A percentile compares a stretch with the other conserved stretches of the same genome.
These are phyloP conservation scores for Salix viminalis DNA, from an alignment of 345 rosid genomes.

Conservation along the genomic window DNA sequence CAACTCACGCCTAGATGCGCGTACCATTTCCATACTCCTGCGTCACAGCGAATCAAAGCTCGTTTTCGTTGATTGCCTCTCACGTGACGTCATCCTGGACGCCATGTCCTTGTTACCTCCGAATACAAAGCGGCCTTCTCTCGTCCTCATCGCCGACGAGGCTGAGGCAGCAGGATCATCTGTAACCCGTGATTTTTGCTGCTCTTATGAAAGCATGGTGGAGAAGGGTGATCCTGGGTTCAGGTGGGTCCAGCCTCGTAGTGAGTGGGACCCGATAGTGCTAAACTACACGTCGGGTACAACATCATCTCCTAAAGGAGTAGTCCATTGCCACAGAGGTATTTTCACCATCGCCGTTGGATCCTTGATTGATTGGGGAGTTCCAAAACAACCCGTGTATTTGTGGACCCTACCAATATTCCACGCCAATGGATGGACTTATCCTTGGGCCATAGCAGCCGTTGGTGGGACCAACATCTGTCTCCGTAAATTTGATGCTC, in stretches of 20 bases:
- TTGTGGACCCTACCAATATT: conserved; percentile 27
- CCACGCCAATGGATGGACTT: conserved; percentile 27
- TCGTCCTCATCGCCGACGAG: conserved; percentile 15
- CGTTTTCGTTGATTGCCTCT: conserved; percentile 17
- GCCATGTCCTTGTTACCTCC: conserved; percentile 11
- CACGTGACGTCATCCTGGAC: not conserved
- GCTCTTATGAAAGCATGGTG: conserved; percentile 14
- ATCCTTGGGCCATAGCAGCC: conserved; percentile 20
- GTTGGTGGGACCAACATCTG: conserved; percentile 25
- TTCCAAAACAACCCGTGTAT: conserved; percentile 9
- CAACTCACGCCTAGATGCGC: conserved; percentile 24
- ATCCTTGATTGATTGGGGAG: conserved; percentile 11
- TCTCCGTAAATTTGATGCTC: conserved; percentile 8
- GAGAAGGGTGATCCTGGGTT: conserved; percentile 11
- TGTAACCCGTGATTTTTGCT: not conserved
- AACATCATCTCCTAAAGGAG: conserved; percentile 25
- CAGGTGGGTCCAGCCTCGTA: conserved; percentile 11
- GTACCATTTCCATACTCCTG: conserved; percentile 19
- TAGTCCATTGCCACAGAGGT: conserved; percentile 12
- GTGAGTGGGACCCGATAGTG: conserved; percentile 20
- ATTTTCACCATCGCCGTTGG: conserved; percentile 1
- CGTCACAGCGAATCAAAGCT: conserved; percentile 20
- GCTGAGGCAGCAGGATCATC: not conserved
- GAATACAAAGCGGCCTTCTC: not conserved
- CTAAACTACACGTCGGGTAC: conserved; percentile 22